These are phyloP conservation scores for Plantago elongata DNA, from an alignment of 257 asterid genomes.

Conservation along the genomic window DNA sequence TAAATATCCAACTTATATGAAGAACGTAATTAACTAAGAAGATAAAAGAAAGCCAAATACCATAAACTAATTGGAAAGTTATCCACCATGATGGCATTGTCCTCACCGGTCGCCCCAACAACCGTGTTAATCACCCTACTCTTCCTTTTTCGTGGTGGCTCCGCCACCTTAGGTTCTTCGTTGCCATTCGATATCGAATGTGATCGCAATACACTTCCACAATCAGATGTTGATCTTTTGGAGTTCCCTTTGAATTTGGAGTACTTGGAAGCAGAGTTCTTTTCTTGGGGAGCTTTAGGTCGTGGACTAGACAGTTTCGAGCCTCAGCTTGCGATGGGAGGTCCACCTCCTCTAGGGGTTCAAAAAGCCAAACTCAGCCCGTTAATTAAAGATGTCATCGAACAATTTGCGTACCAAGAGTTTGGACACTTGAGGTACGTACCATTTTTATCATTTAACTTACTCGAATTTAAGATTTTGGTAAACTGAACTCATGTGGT, in stretches of 20 bases:
- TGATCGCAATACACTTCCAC: conserved; percentile 17
- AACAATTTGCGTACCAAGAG: conserved; percentile 53
- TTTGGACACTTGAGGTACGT: conserved; percentile 50
- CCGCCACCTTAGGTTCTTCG: not conserved
- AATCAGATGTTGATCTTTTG: conserved; percentile 30
- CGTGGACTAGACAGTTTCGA: conserved; percentile 35
- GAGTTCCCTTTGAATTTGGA: conserved; percentile 53
- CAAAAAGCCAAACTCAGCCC: conserved; percentile 34
- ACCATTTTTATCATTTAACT: no score
- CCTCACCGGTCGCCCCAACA: not conserved
- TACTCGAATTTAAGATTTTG: no score
- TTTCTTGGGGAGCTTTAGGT: conserved; percentile 46
- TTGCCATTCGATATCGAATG: not conserved
- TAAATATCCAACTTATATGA: no score
- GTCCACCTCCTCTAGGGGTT: conserved; percentile 44
- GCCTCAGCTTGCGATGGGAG: conserved; percentile 37
- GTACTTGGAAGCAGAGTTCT: conserved; percentile 56
- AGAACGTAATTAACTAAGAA: no score
- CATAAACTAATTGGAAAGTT: not conserved
- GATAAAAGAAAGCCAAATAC: no score
- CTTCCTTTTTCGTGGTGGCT: not conserved
- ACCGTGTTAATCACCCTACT: conserved; percentile 3
- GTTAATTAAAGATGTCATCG: conserved; percentile 26
- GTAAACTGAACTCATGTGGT: no score
- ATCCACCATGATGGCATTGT: not conserved